Base-by-base conservation (phyloP, 1,284 basidiomycete genomes). In the Fomitiporia mediterranea region DNA sequence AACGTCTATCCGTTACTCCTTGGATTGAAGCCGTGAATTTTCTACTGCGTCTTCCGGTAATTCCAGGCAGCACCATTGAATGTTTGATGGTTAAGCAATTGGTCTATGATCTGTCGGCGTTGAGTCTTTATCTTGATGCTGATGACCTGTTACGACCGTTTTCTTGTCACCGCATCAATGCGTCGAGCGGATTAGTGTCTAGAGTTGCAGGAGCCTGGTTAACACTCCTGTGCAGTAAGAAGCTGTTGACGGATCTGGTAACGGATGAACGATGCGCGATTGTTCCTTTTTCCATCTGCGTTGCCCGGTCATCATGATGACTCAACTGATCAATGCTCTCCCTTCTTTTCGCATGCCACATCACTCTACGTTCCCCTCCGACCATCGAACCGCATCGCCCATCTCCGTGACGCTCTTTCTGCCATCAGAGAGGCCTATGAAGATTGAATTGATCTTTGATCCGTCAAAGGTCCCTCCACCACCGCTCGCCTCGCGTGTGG, bases 391-490 rank as follows among this genome's bases (percentile, higher is more conserved):
- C 32, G 11, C 46, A 6, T 23, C 21, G 8, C 19, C 23, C 8
- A 17, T 17, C 8, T 13, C 43, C 57, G 55, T 30, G 25, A 38
- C 59, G 58, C 63, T 30, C 57, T 57, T 61, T 37, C 38, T 17
- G 19, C 52, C 25, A 32, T 72, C 76, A 97, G 94, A 94, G 81
- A 91, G 91, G 66, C 91, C 94, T 25, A 96, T 99, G 91, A 96
- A 94, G 80, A 94, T 98, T 62, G 96, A 98, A 79, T 93, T 98
- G 61, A 85, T 98, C 46, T 82, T 98, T 68, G 92, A 96, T 77
- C 94, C 94, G 23, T 78, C 86, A 53, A 81, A 82, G 53, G 47
- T 51, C 32, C 79, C 84, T n/a, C 78, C 81, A 4, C 78, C 87
- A 7, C 76, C 84, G 2, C 78, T 95, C 62, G 83, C 80, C 19